These are phyloP conservation scores for Cercospora beticola DNA, from an alignment of 2,329 filamentous ascomycete species.

Conservation along the genomic window DNA sequence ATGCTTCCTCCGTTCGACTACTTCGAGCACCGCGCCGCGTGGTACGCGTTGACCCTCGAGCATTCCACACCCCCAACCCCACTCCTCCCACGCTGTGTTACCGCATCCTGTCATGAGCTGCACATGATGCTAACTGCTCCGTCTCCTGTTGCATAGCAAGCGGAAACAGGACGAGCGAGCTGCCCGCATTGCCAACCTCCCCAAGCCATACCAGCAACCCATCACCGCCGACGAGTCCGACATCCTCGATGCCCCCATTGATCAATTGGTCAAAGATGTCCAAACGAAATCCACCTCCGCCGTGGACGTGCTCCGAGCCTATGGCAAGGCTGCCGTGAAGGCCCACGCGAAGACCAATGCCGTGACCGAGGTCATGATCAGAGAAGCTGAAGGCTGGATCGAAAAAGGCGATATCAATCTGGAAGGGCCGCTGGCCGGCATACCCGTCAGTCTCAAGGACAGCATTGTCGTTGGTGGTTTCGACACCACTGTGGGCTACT, in stretches of 20 bases:
- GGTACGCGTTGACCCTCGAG: conserved; percentile 52
- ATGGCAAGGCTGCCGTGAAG: conserved; percentile 80
- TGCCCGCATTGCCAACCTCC: conserved; percentile 66
- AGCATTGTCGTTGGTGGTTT: conserved; percentile 76
- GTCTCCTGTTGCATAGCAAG: conserved; percentile 52
- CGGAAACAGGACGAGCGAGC: conserved; percentile 77
- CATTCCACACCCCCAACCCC: conserved; percentile 10
- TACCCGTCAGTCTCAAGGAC: conserved; percentile 82
- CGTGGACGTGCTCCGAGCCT: conserved; percentile 74
- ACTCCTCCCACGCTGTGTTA: conserved; percentile 21
- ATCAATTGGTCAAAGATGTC: conserved; percentile 73
- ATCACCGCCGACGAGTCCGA: conserved; percentile 64
- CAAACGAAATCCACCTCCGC: conserved; percentile 67
- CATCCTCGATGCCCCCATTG: conserved; percentile 72
- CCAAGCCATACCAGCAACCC: conserved; percentile 62
- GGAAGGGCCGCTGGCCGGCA: conserved; percentile 78
- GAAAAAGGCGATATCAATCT: conserved; percentile 63
- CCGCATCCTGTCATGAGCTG: not conserved
- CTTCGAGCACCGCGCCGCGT: conserved; percentile 68
- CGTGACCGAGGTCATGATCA: conserved; percentile 80
- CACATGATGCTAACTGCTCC: not conserved
- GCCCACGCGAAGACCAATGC: conserved; percentile 88
- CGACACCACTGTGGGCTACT: conserved; percentile 80
- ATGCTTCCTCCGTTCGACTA: conserved; percentile 58
- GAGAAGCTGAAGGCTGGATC: conserved; percentile 72